These are phyloP conservation scores for Ceratocystis papillata DNA, from an alignment of 2,329 filamentous ascomycete species.

Conservation along the genomic window DNA sequence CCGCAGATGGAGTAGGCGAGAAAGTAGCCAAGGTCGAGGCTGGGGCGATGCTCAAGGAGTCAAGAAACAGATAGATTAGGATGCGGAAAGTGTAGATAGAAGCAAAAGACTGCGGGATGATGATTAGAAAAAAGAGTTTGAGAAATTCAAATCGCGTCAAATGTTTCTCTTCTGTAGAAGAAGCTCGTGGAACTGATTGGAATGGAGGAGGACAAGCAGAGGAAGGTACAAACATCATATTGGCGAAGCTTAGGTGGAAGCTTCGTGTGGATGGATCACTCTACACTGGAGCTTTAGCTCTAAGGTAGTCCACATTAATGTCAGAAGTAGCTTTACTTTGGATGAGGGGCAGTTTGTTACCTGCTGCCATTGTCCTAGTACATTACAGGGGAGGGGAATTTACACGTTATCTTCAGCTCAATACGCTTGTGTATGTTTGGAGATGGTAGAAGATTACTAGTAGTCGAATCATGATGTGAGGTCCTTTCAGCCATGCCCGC, in stretches of 20 bases:
- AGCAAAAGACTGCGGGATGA: background rate
- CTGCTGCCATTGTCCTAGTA: no score
- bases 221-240: background rate
- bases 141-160: background rate
- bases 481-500: no score
- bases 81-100: background rate
- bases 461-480: no score
- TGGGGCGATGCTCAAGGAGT: background rate
- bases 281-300: background rate
- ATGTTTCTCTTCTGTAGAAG: background rate
- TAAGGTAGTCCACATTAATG: no score
- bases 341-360: no score
- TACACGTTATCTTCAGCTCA: no score
- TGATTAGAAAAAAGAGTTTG: background rate
- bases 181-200: background rate
- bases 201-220: background rate
- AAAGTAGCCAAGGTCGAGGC: conserved; percentile 10
- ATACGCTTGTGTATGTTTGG: no score
- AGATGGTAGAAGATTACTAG: no score
- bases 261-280: background rate
- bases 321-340: no score
- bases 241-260: background rate
- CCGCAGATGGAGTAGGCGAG: conserved; percentile 1
- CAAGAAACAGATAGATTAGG: background rate
- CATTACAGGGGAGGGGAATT: no score